These are phyloP conservation scores for Calendula officinalis DNA, from an alignment of 129 eudicot genomes.

Conservation along the genomic window DNA sequence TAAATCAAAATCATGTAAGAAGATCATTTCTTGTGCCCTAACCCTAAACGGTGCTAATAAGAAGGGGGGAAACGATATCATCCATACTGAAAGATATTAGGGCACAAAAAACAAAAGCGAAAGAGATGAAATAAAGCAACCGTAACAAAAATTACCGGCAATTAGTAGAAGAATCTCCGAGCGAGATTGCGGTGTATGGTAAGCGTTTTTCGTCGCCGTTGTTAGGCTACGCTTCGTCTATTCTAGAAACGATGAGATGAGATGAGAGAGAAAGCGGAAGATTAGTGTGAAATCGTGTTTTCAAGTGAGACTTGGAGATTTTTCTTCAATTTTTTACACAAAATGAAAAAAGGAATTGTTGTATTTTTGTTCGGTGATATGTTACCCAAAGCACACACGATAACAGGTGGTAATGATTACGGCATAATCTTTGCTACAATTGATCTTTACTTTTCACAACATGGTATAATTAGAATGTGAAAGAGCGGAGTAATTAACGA, in stretches of 20 bases:
- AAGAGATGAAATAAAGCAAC: constrained; percentile 1
- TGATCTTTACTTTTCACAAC: too few species aligned
- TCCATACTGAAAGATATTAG: background rate
- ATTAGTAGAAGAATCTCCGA: constrained; percentile 19
- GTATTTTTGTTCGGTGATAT: too few species aligned
- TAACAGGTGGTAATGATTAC: too few species aligned
- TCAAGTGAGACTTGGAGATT: constrained; percentile 26
- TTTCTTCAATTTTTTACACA: background rate
- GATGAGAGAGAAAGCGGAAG: background rate
- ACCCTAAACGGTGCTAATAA: constrained; percentile 16
- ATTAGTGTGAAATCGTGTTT: constrained; percentile 27
- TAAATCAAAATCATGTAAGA: constrained; percentile 12
- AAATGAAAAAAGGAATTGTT: background rate
- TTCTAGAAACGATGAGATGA: constrained; percentile 26
- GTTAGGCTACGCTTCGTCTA: constrained; percentile 26
- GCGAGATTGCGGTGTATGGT: constrained; percentile 22
- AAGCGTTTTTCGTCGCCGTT: constrained; percentile 16
- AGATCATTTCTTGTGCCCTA: constrained; percentile 23
- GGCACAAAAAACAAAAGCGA: constrained; percentile 10
- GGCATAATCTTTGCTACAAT: too few species aligned
- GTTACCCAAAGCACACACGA: too few species aligned
- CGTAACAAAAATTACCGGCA: constrained; percentile 23
- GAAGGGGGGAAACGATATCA: constrained; percentile 5
- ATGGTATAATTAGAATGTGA: too few species aligned
- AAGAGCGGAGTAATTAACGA: too few species aligned